Percentiles rank a stretch among this genome's conserved stretches.
phyloP scores from a whole-genome alignment of 2,329 filamentous ascomycete genomes.

The Diaporthe ilicicola region DNA sequence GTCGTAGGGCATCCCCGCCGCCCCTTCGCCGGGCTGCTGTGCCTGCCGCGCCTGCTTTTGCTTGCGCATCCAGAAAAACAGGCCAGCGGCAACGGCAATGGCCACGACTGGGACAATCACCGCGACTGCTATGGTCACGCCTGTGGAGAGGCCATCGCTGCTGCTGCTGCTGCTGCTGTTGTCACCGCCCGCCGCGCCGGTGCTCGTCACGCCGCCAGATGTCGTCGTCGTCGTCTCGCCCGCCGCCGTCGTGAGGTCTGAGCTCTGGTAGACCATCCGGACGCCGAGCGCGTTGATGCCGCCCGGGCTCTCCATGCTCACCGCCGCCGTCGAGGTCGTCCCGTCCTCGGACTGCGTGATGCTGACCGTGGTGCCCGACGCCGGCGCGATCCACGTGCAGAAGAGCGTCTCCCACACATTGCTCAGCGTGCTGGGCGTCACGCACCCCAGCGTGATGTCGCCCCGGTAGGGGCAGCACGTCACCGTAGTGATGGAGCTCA shows the following conservation, averaged over 20 bases:
- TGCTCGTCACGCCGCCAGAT: neutral
- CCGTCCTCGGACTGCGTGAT: slow-evolving; percentile 39
- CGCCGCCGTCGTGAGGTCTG: slow-evolving; percentile 36
- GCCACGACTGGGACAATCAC: slow-evolving; percentile 42
- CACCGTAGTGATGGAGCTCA: slow-evolving; percentile 42
- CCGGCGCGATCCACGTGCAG: slow-evolving; percentile 46
- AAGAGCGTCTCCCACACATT: slow-evolving; percentile 40
- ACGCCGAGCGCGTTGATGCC: slow-evolving; percentile 47
- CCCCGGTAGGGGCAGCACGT: slow-evolving; percentile 46
- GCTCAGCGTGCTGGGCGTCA: slow-evolving; percentile 38
- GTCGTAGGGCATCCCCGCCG: neutral
- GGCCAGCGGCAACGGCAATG: slow-evolving; percentile 37
- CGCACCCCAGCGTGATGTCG: slow-evolving; percentile 41
- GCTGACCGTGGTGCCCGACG: slow-evolving; percentile 36
- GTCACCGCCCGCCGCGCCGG: neutral
- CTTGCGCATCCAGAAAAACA: slow-evolving; percentile 38
- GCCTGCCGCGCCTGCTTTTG: neutral
- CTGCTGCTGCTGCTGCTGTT: neutral
- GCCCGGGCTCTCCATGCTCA: slow-evolving; percentile 36
- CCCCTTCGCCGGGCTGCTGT: neutral
- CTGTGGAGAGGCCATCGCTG: slow-evolving; percentile 35
- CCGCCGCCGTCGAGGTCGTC: slow-evolving; percentile 36
- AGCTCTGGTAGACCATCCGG: slow-evolving; percentile 46
- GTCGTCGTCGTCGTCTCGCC: neutral
- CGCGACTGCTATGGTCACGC: slow-evolving; percentile 41